These are phyloP conservation scores for Phoenix dactylifera DNA, from an alignment of 176 grass and related monocot species.

Conservation along the genomic window DNA sequence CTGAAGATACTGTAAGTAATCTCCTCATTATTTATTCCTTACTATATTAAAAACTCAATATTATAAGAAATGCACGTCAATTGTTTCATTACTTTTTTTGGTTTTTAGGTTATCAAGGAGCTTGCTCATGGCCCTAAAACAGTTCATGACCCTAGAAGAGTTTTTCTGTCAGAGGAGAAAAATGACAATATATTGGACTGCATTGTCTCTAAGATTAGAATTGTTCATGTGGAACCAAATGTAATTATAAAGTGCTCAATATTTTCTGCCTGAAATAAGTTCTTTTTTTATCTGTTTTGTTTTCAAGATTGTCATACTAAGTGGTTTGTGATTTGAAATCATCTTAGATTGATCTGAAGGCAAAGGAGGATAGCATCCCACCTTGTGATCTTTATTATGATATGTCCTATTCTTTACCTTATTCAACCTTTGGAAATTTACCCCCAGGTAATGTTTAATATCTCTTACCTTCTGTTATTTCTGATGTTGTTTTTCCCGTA, in stretches of 20 bases:
- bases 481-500: background rate
- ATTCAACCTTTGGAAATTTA: conserved; percentile 76
- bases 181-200: conserved; percentile 79
- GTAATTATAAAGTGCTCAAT: conserved; percentile 27
- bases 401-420: conserved; percentile 65
- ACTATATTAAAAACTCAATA: background rate
- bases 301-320: background rate
- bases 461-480: background rate
- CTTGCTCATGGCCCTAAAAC: conserved; percentile 14
- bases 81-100: background rate
- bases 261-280: background rate
- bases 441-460: conserved; percentile 31
- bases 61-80: too few relatives aligned
- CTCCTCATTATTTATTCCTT: background rate
- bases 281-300: background rate
- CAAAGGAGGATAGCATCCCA: conserved; percentile 30
- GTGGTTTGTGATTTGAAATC: background rate
- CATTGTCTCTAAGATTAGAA: conserved; percentile 51
- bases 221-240: conserved; percentile 50
- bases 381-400: conserved; percentile 62
- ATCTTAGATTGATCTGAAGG: conserved; percentile 39
- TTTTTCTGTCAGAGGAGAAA: conserved; percentile 83
- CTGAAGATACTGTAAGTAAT: conserved; percentile 55
- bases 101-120: conserved; percentile 20
- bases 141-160: conserved; percentile 40